Evolutionary conservation across 1,284 basidiomycete species (phyloP).

Genomic region (Papiliotrema fonsecae): DNA sequence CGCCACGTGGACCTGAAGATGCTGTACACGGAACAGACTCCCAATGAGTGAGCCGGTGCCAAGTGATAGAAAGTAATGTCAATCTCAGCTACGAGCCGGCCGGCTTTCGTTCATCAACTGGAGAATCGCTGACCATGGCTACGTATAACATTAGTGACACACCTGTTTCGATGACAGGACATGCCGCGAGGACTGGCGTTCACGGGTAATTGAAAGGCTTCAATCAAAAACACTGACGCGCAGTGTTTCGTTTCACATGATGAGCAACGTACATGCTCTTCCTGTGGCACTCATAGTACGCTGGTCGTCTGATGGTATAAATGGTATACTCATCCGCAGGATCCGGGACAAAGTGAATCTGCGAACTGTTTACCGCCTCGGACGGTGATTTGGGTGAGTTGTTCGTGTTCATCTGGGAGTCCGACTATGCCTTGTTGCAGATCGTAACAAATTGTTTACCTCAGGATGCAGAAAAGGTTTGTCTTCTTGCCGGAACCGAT

Average conservation of each 20-base stretch:
- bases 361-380: neutral
- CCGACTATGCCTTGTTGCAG: no score
- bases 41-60: slow-evolving; percentile 12
- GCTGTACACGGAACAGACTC: slow-evolving; percentile 13
- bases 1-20: slow-evolving; percentile 19
- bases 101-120: slow-evolving; percentile 8
- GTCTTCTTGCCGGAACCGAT: neutral
- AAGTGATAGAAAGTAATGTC: neutral
- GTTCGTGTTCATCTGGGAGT: neutral
- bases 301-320: neutral
- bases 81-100: slow-evolving; percentile 17
- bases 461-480: slow-evolving; percentile 10
- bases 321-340: neutral
- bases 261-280: neutral
- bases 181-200: slow-evolving; percentile 7
- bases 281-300: neutral
- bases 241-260: neutral
- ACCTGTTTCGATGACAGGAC: neutral
- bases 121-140: slow-evolving; percentile 6
- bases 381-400: slow-evolving; percentile 14
- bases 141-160: slow-evolving; percentile 9
- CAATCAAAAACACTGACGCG: neutral
- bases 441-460: no score
- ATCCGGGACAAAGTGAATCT: neutral
- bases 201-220: slow-evolving; percentile 12